These are phyloP conservation scores for Nowakowskiella sp. DNA, from an alignment of 192 early-diverging fungal genomes.

Conservation along the genomic window DNA sequence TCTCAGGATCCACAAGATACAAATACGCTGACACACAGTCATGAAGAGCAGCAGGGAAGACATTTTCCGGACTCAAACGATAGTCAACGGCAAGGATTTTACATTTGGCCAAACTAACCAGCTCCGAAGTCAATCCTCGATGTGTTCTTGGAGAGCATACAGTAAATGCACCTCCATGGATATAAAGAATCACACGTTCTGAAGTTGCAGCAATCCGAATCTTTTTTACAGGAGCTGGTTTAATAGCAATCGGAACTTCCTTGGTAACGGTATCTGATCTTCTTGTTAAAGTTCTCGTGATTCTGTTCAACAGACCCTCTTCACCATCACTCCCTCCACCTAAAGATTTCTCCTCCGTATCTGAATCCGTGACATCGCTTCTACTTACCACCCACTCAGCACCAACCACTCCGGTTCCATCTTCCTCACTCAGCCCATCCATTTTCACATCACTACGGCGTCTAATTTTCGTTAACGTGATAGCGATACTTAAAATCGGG, in stretches of 20 bases:
- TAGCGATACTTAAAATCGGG: conserved; percentile 1
- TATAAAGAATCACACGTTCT: conserved; percentile 20
- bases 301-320: too few species aligned
- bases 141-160: conserved; percentile 26
- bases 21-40: conserved; percentile 22
- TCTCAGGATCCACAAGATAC: conserved; percentile 33
- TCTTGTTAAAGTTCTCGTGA: too few species aligned
- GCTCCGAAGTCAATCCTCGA: conserved; percentile 17
- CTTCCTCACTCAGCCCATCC: conserved; percentile 8
- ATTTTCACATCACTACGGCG: conserved; percentile 14
- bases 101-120: too few species aligned
- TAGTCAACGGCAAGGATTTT: conserved; percentile 37
- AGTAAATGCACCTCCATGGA: conserved; percentile 27
- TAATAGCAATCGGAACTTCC: too few species aligned
- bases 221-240: too few species aligned
- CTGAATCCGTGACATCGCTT: too few species aligned
- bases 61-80: conserved; percentile 19
- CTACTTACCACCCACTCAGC: conserved; percentile 28
- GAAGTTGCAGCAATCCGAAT: too few species aligned
- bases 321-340: too few species aligned
- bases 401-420: conserved; percentile 5
- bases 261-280: too few species aligned
- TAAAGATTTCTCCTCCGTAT: too few species aligned
- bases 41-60: conserved; percentile 16
- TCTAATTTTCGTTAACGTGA: conserved; percentile 4